Evolutionary conservation across 78 protist genomes (phyloP), one percentile per base, ranked within the genome.

Genomic region (Chrysochromulina tobinii): DNA sequence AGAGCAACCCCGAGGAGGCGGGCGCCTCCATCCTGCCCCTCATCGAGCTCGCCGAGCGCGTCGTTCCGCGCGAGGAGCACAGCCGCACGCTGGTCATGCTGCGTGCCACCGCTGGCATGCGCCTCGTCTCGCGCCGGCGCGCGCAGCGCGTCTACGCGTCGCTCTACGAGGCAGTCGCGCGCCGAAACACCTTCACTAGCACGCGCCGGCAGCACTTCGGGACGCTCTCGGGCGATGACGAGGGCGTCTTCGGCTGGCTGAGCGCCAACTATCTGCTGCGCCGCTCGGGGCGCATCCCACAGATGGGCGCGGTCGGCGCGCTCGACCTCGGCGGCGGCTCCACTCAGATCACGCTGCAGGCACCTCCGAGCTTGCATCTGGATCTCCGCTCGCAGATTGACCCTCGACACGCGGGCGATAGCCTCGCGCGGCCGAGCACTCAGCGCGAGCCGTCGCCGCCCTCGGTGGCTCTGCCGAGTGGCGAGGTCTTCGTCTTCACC

Each of bases 271-370:
- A 81, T 25, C 81, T 93, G 59, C 66, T 73, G 57, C 21, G 21
- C 25, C 20, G 4, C 48, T 1, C 77, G 5, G 94, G 58, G 2
- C 75, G 11, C 25, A 23, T 87, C 55, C 38, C 57, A 38, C 38
- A n/a, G 59, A 48, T 68, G 61, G 57, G 81, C 73, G 3, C 79
- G n/a, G 81, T 90, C n/a, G 95, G 91, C 54, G 92, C 89, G n/a
- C 90, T 93, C 2, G 95, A 93, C 89, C 85, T 93, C 27, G 95
- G 95, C 51, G 95, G 95, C 23, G 93, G 89, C 17, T 93, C 95
- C 23, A 87, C 93, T 0, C 95, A 88, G 81, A 59, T 88, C 57
- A 51, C 66, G 55, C 38, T 38, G 18, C 38, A 38, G 38, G 38
- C 38, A 38, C 38, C 38, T 38, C 38, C 38, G 38, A 38, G 38